These are phyloP conservation scores for Pseudomonodictys pantanalensis DNA, from an alignment of 495 filamentous ascomycete genomes.

Conservation along the genomic window DNA sequence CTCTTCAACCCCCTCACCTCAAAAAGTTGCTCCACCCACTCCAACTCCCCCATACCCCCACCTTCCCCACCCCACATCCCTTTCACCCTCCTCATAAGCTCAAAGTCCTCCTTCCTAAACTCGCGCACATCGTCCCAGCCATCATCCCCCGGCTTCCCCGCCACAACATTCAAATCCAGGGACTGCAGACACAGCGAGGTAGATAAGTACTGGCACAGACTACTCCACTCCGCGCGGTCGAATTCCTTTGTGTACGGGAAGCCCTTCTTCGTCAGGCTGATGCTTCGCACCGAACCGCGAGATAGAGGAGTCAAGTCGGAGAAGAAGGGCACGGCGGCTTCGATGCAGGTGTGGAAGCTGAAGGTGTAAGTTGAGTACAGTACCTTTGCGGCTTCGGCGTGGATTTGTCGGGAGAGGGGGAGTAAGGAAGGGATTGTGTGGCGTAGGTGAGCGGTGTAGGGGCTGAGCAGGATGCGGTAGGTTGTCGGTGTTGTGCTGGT, in stretches of 20 bases:
- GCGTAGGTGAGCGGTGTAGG: conserved; percentile 33
- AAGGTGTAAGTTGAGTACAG: conserved; percentile 53
- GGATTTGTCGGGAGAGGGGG: conserved; percentile 45
- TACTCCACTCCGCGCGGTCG: conserved; percentile 53
- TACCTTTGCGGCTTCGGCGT: conserved; percentile 49
- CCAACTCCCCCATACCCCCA: conserved; percentile 35
- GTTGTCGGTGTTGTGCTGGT: conserved; percentile 44
- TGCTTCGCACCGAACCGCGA: conserved; percentile 43
- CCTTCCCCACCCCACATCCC: conserved; percentile 36
- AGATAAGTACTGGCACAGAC: conserved; percentile 47
- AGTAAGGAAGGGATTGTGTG: conserved; percentile 46
- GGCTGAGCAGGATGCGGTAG: conserved; percentile 43
- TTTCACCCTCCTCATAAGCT: conserved; percentile 40
- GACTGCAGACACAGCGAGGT: conserved; percentile 14
- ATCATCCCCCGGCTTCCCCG: conserved; percentile 43
- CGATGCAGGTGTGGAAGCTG: conserved; percentile 52
- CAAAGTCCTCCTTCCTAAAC: conserved; percentile 45
- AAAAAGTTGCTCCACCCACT: conserved; percentile 45
- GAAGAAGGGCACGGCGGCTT: conserved; percentile 56
- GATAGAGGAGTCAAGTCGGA: conserved; percentile 49
- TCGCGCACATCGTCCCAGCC: conserved; percentile 45
- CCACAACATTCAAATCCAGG: conserved; percentile 49
- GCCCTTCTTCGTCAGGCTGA: conserved; percentile 51
- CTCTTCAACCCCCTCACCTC: conserved; percentile 44
- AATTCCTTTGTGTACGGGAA: conserved; percentile 49